phyloP scores from a whole-genome alignment of 768 basidiomycete genomes.

The Russula emetica region DNA sequence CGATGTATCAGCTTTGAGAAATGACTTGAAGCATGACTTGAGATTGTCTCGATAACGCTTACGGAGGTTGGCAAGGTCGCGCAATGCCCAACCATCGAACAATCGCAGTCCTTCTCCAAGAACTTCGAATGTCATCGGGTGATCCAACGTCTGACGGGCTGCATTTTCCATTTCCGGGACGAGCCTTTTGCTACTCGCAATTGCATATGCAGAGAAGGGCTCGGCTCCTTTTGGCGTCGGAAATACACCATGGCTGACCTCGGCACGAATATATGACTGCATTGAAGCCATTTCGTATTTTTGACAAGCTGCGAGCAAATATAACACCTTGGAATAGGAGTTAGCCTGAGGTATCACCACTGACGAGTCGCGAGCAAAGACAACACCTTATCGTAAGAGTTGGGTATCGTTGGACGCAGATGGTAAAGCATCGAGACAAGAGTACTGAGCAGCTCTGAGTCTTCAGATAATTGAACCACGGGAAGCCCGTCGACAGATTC shows the following conservation, averaged over 20 bases:
- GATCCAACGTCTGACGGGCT: not conserved
- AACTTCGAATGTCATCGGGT: not conserved
- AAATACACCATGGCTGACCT: not conserved
- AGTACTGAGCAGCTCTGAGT: not conserved
- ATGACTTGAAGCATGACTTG: not conserved
- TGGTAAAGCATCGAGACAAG: conserved; percentile 15
- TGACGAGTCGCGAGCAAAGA: not conserved
- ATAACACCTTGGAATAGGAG: not conserved
- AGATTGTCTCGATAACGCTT: not conserved
- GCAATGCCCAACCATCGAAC: not conserved
- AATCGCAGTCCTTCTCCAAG: not conserved
- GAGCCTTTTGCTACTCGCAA: not conserved
- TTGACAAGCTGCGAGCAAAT: conserved; percentile 21
- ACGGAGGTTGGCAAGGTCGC: not conserved
- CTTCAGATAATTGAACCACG: not conserved
- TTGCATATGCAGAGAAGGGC: not conserved
- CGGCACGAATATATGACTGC: not conserved
- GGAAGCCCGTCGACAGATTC: conserved; percentile 10
- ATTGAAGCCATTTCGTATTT: conserved; percentile 31
- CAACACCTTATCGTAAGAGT: not conserved
- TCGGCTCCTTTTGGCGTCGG: not conserved
- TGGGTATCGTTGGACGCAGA: not conserved
- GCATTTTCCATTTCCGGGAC: not conserved
- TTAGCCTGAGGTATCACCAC: too few relatives aligned
- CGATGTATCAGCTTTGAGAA: not conserved